Evolutionary conservation across 1,139 yeast genomes (phyloP), one percentile per base, ranked within the genome.

Genomic region (Barnettozyma hawaiiensis): DNA sequence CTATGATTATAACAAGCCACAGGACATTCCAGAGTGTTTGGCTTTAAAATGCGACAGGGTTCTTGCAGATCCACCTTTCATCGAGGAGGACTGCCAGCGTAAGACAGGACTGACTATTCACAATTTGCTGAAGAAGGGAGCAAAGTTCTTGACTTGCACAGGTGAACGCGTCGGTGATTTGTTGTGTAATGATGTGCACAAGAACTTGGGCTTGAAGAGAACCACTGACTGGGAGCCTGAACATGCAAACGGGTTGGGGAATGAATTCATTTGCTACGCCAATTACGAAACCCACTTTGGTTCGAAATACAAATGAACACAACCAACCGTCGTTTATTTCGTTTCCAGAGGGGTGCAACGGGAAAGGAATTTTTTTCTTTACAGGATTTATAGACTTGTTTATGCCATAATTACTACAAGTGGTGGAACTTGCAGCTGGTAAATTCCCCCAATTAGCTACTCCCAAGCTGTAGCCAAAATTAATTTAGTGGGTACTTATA

Each of bases 1-100:
- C 51, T 89, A 85, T 58, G 96, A 89, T 61, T 89, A 81, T 61
- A 78, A 80, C 46, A 54, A 69, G 14, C 96, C 96, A 3, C 62
- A 76, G 19, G 70, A 74, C 1, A 67, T 85, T 24, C 85, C 86
- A n/a, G 69, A 65, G 1, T 66, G 68, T 36, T 65, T 85, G 37
- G 70, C 68, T 49, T 75, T 83, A 37, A 78, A 75, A 53, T 81
- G 85, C 42, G 82, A 87, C 57, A 67, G 95, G 51, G 60, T 86
- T n/a, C 64, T 89, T 46, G 78, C 87, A 12, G 97, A 89, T 60
- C 96, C 96, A 1, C 97, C 96, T 22, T 89, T 85, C 56, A 67
- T 89, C 46, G 86, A 85, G 51, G 78, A 73, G 36, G 87, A 82
- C 41, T 87, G 96, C 56, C 96, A 89, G 61, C 67, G 76, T 12